These are phyloP conservation scores for Yarrowia sp. DNA, from an alignment of 805 yeast genomes.

Conservation along the genomic window DNA sequence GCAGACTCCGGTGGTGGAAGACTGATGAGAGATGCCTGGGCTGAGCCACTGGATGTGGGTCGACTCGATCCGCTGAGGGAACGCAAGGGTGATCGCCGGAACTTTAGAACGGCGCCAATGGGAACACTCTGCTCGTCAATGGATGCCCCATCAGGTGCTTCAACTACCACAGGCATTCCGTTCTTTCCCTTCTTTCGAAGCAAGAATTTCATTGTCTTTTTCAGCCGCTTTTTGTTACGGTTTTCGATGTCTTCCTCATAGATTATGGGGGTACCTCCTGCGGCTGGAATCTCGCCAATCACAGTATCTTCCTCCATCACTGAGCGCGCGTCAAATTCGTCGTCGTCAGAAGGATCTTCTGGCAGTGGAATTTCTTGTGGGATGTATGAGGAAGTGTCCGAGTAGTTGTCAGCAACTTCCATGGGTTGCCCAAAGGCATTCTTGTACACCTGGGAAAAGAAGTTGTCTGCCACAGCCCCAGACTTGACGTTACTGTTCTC, in stretches of 20 bases:
- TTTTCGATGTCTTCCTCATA: slow-evolving; percentile 25
- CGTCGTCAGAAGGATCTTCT: slow-evolving; percentile 7
- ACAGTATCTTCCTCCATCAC: slow-evolving; percentile 15
- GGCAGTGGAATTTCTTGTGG: slow-evolving; percentile 8
- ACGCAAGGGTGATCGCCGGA: neutral
- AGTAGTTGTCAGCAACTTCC: neutral
- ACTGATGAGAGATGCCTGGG: neutral
- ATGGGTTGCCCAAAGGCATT: slow-evolving; percentile 3
- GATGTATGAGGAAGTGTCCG: neutral
- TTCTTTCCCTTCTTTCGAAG: neutral
- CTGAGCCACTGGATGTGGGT: neutral
- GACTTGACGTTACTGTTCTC: neutral
- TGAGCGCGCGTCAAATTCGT: neutral
- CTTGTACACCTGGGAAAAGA: slow-evolving; percentile 5
- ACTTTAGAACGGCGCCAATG: neutral
- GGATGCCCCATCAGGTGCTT: neutral
- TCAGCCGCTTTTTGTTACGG: slow-evolving; percentile 25
- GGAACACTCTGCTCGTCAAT: neutral
- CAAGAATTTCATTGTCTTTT: slow-evolving; percentile 28
- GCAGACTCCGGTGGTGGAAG: neutral
- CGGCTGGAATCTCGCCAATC: neutral
- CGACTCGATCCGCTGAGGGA: too few relatives aligned
- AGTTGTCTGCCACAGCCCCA: slow-evolving; percentile 1
- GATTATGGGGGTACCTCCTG: neutral
- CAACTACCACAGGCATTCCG: neutral